A percentile compares a stretch with the other conserved stretches of the same genome.
Conservation (phyloP, 2,329 filamentous ascomycete species). For the Claviceps citrina region DNA sequence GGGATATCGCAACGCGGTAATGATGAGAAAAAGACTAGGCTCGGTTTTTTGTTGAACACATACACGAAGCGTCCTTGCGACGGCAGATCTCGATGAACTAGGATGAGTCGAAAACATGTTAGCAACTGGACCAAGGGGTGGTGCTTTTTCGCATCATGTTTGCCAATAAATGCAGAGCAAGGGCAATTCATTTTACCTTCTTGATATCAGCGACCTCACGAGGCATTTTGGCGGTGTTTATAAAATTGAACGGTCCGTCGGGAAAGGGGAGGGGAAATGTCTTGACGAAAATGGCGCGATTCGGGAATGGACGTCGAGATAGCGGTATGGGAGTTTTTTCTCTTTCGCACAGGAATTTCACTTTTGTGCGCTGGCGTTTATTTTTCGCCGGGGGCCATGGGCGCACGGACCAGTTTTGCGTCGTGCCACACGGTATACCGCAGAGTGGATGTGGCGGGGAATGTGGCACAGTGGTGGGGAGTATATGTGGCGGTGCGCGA, state of each 20-base stretch:
- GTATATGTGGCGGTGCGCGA: slow-evolving; percentile 6
- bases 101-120: too few species aligned
- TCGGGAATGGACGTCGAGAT: neutral
- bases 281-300: slow-evolving; percentile 7
- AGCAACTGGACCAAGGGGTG: too few species aligned
- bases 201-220: slow-evolving; percentile 97
- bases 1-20: neutral
- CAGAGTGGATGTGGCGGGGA: neutral
- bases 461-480: too few species aligned
- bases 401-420: slow-evolving; percentile 10
- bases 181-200: slow-evolving; percentile 34
- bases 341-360: neutral
- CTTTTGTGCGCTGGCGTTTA: slow-evolving; percentile 8
- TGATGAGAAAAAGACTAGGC: neutral
- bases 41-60: slow-evolving; percentile 27
- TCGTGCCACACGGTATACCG: neutral
- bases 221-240: slow-evolving; percentile 76
- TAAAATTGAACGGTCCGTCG: too few species aligned
- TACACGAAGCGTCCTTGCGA: slow-evolving; percentile 98
- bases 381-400: slow-evolving; percentile 9
- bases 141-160: neutral
- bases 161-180: neutral
- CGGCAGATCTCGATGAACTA: slow-evolving; percentile 99
- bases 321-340: neutral
- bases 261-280: slow-evolving; percentile 12